These are phyloP conservation scores for Pholiota conissans DNA, from an alignment of 768 basidiomycete species.

Conservation along the genomic window DNA sequence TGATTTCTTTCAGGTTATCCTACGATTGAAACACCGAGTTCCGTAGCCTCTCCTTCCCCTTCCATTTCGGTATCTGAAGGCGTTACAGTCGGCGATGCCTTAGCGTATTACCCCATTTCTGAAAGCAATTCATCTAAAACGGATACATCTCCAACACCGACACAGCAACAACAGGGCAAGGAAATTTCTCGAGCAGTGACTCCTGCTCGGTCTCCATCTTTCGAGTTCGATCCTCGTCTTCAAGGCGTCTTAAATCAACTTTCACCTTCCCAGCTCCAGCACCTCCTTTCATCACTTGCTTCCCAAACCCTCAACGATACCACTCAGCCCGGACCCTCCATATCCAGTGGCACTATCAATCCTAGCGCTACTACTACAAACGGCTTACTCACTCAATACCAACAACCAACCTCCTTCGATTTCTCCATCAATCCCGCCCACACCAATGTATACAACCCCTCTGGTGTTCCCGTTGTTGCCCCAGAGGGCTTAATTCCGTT, in stretches of 20 bases:
- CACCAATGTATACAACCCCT: not conserved
- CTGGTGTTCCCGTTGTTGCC: conserved; percentile 14
- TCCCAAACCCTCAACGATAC: conserved; percentile 32
- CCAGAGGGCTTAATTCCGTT: conserved; percentile 32
- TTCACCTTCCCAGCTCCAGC: conserved; percentile 57
- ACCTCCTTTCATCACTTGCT: conserved; percentile 48
- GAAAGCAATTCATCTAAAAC: not conserved
- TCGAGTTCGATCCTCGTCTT: conserved; percentile 44
- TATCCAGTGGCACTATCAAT: conserved; percentile 16
- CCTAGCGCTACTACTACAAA: conserved; percentile 15
- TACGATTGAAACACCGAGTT: conserved; percentile 46
- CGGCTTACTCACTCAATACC: conserved; percentile 32
- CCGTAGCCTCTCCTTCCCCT: conserved; percentile 36
- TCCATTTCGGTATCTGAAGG: conserved; percentile 32
- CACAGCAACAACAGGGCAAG: conserved; percentile 19
- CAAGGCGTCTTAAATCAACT: conserved; percentile 54
- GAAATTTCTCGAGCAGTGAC: conserved; percentile 20
- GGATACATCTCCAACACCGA: not conserved
- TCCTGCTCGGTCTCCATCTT: conserved; percentile 18
- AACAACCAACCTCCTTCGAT: conserved; percentile 33
- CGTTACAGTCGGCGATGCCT: conserved; percentile 17
- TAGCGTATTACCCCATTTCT: conserved; percentile 3
- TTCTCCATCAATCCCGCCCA: conserved; percentile 26
- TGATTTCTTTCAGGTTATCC: conserved; percentile 36
- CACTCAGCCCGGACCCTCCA: conserved; percentile 16